Base-by-base conservation (phyloP, 2,329 filamentous ascomycete species). In the Cordyceps cateniannulata region DNA sequence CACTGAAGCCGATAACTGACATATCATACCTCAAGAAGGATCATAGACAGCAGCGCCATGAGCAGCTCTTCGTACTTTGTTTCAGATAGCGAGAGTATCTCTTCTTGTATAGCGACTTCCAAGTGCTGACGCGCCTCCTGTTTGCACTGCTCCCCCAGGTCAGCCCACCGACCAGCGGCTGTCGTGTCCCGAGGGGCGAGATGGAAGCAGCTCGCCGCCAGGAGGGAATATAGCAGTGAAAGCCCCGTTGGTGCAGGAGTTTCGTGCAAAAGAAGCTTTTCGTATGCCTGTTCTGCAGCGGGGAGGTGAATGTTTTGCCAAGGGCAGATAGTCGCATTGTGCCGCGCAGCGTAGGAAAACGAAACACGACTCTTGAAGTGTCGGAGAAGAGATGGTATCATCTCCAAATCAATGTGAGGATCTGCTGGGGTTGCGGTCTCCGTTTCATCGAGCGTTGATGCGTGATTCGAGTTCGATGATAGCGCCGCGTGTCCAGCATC, bases 21-120 rank as follows among this genome's bases (percentile, higher is more conserved):
- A 9, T 10, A 22, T 2, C 32, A n/a, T 44, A 52, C 56, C 56
- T 59, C 57, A 8, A 59, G 25, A 35, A 59, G 27, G 16, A 35
- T 35, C 48, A 52, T 51, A 9, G 56, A 59, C 7, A 59, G 45
- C 20, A 59, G 35, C 14, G 47, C 57, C 57, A 59, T 59, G 12
- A 59, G 47, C 3, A 59, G 45, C 10, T 52, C 27, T 20, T 52
- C 38, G 25, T 59, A 59, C 3, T 59, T 59, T 29, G 24, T 51
- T 10, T 20, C 35, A 7, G 22, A 25, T 16, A 42, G 35, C 24
- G 48, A 32, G 10, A 59, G 24, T 1, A 52, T 24, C 20, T 59
- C 57, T 20, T 51, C 57, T 51, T 59, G 57, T 7, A 59, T 51
- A 35, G 47, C 47, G 7, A 40, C 7, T 10, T 59, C 57, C 16